Percentiles rank a stretch among this genome's conserved stretches.
phyloP scores from a whole-genome alignment of 2,329 filamentous ascomycete genomes.

The Colletotrichum orchidophilum region DNA sequence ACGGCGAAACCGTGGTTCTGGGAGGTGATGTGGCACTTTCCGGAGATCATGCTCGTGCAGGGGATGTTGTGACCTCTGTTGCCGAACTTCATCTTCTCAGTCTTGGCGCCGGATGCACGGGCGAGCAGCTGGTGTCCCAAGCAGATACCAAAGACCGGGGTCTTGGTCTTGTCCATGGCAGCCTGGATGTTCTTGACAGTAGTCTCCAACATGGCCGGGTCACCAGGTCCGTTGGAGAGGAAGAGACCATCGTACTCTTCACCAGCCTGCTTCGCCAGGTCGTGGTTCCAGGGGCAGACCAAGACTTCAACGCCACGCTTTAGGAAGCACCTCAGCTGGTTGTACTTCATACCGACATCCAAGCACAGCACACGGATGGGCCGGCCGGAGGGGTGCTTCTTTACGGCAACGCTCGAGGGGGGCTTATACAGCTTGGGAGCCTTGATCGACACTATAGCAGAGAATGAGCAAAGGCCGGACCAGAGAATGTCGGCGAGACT shows the following conservation, averaged over 20 bases:
- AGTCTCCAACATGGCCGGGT: constrained; percentile 83
- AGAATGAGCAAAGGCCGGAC: constrained; percentile 48
- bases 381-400: constrained; percentile 90
- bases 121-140: constrained; percentile 93
- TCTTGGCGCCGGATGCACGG: constrained; percentile 84
- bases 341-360: constrained; percentile 98
- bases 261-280: constrained; percentile 80
- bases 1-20: constrained; percentile 99
- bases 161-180: constrained; percentile 80
- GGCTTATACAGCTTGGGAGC: constrained; percentile 87
- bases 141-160: constrained; percentile 95
- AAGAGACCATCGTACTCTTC: constrained; percentile 96
- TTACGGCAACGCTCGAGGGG: constrained; percentile 67
- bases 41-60: constrained; percentile 93
- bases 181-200: constrained; percentile 83
- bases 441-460: constrained; percentile 81
- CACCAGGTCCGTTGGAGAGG: constrained; percentile 96
- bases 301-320: constrained; percentile 92
- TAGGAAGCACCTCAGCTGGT: constrained; percentile 93
- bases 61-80: constrained; percentile 99
- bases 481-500: constrained; percentile 50
- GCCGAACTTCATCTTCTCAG: constrained; percentile 98
- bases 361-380: constrained; percentile 89
- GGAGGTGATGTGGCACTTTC: constrained; percentile 98
- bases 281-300: constrained; percentile 95